Evolutionary conservation across 2,329 filamentous ascomycete species (phyloP).

Genomic region (Blumeria graminis): DNA sequence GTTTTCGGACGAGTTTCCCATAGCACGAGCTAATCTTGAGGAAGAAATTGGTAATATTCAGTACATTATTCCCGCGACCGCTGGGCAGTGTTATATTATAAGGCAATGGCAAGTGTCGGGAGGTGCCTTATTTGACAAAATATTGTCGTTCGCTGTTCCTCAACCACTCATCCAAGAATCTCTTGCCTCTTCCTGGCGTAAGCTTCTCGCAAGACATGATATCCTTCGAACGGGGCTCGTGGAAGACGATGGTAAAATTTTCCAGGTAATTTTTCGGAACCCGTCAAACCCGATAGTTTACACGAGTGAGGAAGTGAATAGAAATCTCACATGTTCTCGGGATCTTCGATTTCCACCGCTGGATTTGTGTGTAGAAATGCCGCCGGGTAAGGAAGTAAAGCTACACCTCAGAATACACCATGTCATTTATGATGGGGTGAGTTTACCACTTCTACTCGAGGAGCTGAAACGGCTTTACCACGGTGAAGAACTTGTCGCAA

Average conservation of each 20-base stretch:
- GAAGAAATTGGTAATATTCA: conserved; percentile 22
- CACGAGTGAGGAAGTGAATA: conserved; percentile 4
- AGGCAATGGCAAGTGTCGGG: conserved; percentile 45
- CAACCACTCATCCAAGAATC: conserved; percentile 16
- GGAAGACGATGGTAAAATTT: conserved; percentile 24
- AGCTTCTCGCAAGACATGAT: conserved; percentile 27
- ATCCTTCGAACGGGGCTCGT: conserved; percentile 46
- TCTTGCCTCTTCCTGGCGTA: conserved; percentile 35
- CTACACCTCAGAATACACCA: conserved; percentile 47
- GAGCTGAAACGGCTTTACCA: conserved; percentile 23
- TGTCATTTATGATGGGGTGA: conserved; percentile 69
- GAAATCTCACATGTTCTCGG: no score
- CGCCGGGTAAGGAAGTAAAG: neutral
- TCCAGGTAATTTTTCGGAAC: conserved; percentile 35
- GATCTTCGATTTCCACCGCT: conserved; percentile 9
- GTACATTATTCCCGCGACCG: conserved; percentile 38
- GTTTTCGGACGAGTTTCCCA: conserved; percentile 16
- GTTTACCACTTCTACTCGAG: conserved; percentile 38
- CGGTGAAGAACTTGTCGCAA: conserved; percentile 2
- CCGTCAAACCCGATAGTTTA: conserved; percentile 15
- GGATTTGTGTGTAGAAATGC: conserved; percentile 8
- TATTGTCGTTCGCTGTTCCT: conserved; percentile 36
- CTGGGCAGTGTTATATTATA: conserved; percentile 65
- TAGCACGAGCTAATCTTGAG: conserved; percentile 18
- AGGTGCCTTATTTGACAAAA: conserved; percentile 47